Conservation (phyloP, 441 rosid genomes). For the Monsonia emarginata region DNA sequence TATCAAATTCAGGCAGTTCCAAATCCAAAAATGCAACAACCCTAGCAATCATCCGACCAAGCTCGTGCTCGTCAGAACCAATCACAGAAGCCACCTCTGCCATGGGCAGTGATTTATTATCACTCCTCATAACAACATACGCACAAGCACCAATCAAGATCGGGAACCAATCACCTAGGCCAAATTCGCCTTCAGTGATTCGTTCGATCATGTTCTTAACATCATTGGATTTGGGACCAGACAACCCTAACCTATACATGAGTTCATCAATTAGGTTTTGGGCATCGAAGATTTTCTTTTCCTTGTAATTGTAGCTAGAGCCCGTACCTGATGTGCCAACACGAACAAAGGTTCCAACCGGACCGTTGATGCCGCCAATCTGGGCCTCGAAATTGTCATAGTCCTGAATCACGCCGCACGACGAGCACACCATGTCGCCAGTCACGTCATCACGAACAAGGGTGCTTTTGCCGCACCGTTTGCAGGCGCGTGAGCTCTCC, state of each 20-base stretch:
- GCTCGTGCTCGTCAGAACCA: slow-evolving; percentile 47
- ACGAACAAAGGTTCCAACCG: slow-evolving; percentile 43
- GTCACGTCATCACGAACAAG: neutral
- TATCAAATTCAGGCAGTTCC: slow-evolving; percentile 44
- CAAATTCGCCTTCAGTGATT: slow-evolving; percentile 59
- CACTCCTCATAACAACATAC: slow-evolving; percentile 45
- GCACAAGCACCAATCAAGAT: slow-evolving; percentile 62
- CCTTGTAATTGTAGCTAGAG: slow-evolving; percentile 36
- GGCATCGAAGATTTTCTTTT: slow-evolving; percentile 57
- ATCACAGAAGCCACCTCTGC: slow-evolving; percentile 36
- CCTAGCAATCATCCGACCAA: slow-evolving; percentile 60
- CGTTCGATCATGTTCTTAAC: slow-evolving; percentile 37
- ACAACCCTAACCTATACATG: slow-evolving; percentile 26
- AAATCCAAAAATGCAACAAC: slow-evolving; percentile 44
- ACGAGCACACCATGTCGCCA: neutral
- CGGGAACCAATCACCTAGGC: slow-evolving; percentile 62
- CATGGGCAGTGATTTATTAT: slow-evolving; percentile 35
- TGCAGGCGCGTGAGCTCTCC: slow-evolving; percentile 5
- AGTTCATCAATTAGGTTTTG: slow-evolving; percentile 35
- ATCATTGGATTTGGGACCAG: slow-evolving; percentile 16
- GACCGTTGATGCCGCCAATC: slow-evolving; percentile 37
- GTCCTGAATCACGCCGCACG: slow-evolving; percentile 8
- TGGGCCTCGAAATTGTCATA: slow-evolving; percentile 43
- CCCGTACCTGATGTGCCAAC: slow-evolving; percentile 57
- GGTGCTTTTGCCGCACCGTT: neutral